phyloP scores from a whole-genome alignment of 352 stramenopile genomes.

The Phytophthora litchii region DNA sequence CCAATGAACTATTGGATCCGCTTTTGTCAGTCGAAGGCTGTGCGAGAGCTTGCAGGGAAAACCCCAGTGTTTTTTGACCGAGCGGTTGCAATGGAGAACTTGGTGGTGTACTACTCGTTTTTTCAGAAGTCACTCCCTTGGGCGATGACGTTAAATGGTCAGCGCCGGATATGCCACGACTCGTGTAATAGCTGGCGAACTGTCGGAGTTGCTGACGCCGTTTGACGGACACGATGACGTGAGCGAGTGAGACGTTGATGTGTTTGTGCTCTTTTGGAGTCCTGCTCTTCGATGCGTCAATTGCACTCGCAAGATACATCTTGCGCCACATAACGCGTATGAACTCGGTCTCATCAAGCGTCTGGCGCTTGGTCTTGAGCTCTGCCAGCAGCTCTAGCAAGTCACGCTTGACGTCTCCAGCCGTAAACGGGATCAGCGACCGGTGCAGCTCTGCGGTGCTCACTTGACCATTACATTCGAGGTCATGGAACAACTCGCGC shows the following conservation, averaged over 20 bases:
- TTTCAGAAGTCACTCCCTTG: neutral
- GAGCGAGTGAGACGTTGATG: conserved; percentile 64
- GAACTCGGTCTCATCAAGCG: conserved; percentile 67
- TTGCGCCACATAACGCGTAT: conserved; percentile 66
- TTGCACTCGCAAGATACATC: conserved; percentile 63
- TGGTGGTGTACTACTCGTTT: neutral
- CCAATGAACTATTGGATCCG: neutral
- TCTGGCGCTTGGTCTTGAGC: conserved; percentile 43
- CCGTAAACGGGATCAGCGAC: conserved; percentile 59
- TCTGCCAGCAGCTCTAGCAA: conserved; percentile 61
- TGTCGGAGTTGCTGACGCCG: conserved; percentile 65
- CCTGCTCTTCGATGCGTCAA: conserved; percentile 33
- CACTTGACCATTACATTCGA: conserved; percentile 56
- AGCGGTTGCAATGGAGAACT: conserved; percentile 1
- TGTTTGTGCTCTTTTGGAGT: conserved; percentile 10
- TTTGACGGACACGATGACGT: conserved; percentile 79
- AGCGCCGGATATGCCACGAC: conserved; percentile 65
- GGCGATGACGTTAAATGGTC: conserved; percentile 42
- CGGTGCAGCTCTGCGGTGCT: conserved; percentile 48
- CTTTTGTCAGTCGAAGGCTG: conserved; percentile 1
- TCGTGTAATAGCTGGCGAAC: conserved; percentile 73
- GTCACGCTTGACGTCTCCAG: conserved; percentile 59
- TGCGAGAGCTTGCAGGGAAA: neutral
- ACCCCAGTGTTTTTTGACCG: conserved; percentile 1
- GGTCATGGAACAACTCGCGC: conserved; percentile 62